Base-by-base conservation (phyloP, 768 basidiomycete genomes). In the Lentinula raphanica region DNA sequence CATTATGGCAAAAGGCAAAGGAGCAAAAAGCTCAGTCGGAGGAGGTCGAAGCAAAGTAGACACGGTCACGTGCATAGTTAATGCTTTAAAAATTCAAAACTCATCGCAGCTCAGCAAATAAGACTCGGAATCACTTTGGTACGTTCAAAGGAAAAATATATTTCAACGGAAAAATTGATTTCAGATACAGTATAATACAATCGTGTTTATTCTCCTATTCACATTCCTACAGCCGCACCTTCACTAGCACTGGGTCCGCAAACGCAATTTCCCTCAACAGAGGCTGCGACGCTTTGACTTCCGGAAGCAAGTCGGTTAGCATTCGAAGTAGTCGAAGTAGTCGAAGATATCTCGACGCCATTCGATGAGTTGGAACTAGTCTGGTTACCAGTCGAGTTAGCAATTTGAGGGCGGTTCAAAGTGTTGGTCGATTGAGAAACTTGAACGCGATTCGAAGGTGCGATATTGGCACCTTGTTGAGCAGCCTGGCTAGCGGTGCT, bases 1-100 rank as follows among this genome's bases (percentile, higher is more conserved):
- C 76, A 78, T 78, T 38, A 44, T n/a, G 19, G 17, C 5, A 40
- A 40, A n/a, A n/a, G 7, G 39, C 7, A 7, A 40, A 40, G 42
- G 19, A 9, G 19, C 21, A 7, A 23, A 21, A 9, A n/a, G n/a
- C n/a, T n/a, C 39, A 40, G 3, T 5, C 6, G 11, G 15, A 40
- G n/a, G 17, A 2, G 19, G 39, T 40, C 13, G 8, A 6, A 40
- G 19, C n/a, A 17, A 40, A 40, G 39, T 44, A 44, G 19, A 19
- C 42, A 44, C 42, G 42, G 21, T 44, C 42, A 44, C 42, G 42
- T 44, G 42, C 17, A 39, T 15, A 13, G 38, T 9, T 17, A 12
- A 39, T 15, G 38, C 38, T n/a, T n/a, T n/a, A n/a, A n/a, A n/a
- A n/a, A n/a, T n/a, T n/a, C n/a, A n/a, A n/a, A n/a, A n/a, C n/a